A percentile compares a stretch with the other conserved stretches of the same genome.
phyloP scores from a whole-genome alignment of 306 rosid genomes.

The Acacia melanoxylon region DNA sequence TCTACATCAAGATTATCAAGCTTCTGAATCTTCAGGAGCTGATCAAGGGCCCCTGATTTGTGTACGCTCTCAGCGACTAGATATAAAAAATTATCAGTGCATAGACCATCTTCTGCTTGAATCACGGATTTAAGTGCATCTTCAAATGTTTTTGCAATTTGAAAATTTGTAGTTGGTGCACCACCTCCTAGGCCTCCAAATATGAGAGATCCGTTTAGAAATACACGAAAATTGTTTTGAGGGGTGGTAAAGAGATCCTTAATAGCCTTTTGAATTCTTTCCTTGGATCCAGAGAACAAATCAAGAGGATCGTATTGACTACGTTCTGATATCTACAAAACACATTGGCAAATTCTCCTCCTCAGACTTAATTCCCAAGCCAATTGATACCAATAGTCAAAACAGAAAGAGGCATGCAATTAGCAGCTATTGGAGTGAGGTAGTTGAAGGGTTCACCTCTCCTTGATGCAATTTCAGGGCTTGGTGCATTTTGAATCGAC shows the following conservation, averaged over 20 bases:
- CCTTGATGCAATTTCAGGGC: slow-evolving; percentile 78
- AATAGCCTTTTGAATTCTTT: slow-evolving; percentile 73
- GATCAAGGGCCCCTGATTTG: slow-evolving; percentile 64
- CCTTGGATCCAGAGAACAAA: slow-evolving; percentile 82
- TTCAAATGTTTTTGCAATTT: slow-evolving; percentile 70
- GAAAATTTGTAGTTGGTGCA: slow-evolving; percentile 57
- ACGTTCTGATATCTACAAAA: slow-evolving; percentile 62
- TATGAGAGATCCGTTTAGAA: slow-evolving; percentile 78
- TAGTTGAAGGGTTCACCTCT: slow-evolving; percentile 50
- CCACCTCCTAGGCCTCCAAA: slow-evolving; percentile 84
- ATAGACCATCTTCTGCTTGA: slow-evolving; percentile 54
- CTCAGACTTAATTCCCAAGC: slow-evolving; percentile 31
- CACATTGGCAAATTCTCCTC: slow-evolving; percentile 16
- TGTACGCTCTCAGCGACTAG: slow-evolving; percentile 70
- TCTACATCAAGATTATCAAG: slow-evolving; percentile 87
- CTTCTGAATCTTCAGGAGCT: slow-evolving; percentile 79
- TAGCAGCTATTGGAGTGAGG: not conserved
- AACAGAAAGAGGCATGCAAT: slow-evolving; percentile 18
- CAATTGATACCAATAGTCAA: slow-evolving; percentile 25
- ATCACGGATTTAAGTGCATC: slow-evolving; percentile 70
- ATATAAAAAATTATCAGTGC: slow-evolving; percentile 60
- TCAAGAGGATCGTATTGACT: slow-evolving; percentile 89
- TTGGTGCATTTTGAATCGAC: slow-evolving; percentile 96
- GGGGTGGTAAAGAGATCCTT: slow-evolving; percentile 81
- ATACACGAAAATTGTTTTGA: slow-evolving; percentile 93